A percentile compares a stretch with the other conserved stretches of the same genome.
Conservation (phyloP, 768 basidiomycete species). For the Kwoniella bestiolae region DNA sequence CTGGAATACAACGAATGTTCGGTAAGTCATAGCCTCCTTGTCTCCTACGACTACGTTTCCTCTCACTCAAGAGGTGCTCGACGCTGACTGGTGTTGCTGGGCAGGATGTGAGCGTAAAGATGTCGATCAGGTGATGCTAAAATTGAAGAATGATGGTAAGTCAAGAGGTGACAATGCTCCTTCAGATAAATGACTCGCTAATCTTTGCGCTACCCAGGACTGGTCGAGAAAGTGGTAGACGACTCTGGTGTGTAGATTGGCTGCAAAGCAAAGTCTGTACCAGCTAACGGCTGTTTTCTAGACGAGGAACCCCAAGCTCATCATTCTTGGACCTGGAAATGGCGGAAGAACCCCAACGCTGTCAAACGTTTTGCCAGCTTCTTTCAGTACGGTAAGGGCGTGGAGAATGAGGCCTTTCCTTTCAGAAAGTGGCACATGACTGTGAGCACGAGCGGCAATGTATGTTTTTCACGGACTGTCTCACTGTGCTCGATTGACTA, state of each 20-base stretch:
- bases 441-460: too few species aligned
- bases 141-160: neutral
- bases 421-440: neutral
- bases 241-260: neutral
- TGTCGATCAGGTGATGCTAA: neutral
- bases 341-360: neutral
- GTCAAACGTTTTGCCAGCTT: neutral
- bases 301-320: neutral
- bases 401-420: conserved; percentile 7
- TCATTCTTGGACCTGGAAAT: neutral
- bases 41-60: too few species aligned
- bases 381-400: conserved; percentile 15
- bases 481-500: too few species aligned
- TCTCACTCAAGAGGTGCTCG: neutral
- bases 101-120: neutral
- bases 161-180: neutral
- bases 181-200: too few species aligned
- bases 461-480: too few species aligned
- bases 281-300: neutral
- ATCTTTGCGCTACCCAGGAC: too few species aligned
- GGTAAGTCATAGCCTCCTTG: too few species aligned
- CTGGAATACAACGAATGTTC: neutral
- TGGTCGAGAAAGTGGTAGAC: neutral
- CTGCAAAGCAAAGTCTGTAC: neutral
- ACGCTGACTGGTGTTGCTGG: neutral